These are phyloP conservation scores for Micromonas pusilla DNA, from an alignment of 139 green algal genomes.

Conservation along the genomic window DNA sequence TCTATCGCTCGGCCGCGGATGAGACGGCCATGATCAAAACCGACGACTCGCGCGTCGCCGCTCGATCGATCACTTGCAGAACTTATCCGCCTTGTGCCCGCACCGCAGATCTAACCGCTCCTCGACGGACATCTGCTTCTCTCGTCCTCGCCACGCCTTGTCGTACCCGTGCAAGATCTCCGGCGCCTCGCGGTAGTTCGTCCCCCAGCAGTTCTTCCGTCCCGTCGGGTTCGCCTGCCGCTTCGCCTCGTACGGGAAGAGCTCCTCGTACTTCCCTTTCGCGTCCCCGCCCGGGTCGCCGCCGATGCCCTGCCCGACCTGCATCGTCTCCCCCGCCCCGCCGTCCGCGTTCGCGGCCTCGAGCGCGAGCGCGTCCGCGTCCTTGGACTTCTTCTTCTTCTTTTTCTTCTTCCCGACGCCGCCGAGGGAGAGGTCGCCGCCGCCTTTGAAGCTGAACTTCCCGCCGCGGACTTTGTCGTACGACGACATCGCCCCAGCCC, in stretches of 20 bases:
- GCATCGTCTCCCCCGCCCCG: not conserved
- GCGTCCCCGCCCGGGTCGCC: not conserved
- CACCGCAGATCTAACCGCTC: slow-evolving; percentile 14
- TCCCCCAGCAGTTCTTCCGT: not conserved
- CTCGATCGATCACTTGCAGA: slow-evolving; percentile 22
- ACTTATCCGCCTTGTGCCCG: slow-evolving; percentile 15
- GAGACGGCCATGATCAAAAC: too few species aligned
- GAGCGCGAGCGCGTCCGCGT: not conserved
- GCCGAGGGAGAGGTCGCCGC: not conserved
- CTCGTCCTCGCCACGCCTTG: not conserved
- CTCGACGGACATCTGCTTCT: not conserved
- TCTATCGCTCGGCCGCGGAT: too few species aligned
- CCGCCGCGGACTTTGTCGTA: not conserved
- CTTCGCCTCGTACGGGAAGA: slow-evolving; percentile 3
- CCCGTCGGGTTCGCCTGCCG: not conserved
- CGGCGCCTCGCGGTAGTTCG: slow-evolving; percentile 14
- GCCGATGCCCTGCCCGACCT: not conserved
- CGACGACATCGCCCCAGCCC: not conserved
- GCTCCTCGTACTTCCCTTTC: not conserved
- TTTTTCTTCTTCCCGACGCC: not conserved
- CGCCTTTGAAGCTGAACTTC: not conserved
- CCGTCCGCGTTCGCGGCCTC: not conserved
- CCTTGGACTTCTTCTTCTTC: not conserved
- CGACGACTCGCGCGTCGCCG: too few species aligned
- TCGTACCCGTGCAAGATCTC: slow-evolving; percentile 19